phyloP scores from a whole-genome alignment of 148 eudicot genomes.

The Rhododendron mucronatum region DNA sequence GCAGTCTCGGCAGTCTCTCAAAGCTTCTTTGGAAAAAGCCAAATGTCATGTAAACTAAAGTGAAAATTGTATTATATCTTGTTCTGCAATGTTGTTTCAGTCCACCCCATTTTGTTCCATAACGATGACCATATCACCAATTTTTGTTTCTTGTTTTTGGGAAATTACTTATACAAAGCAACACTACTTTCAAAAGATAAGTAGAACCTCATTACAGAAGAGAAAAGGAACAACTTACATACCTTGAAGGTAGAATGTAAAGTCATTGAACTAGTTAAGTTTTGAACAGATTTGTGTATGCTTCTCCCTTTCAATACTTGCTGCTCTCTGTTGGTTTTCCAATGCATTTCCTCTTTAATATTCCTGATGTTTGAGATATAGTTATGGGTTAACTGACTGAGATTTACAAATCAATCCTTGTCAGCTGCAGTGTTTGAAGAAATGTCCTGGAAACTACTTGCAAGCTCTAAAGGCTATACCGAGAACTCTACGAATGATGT shows the following conservation, averaged over 20 bases:
- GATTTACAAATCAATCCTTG: conserved; percentile 5
- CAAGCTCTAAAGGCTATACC: conserved; percentile 84
- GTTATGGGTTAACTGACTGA: neutral
- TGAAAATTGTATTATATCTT: neutral
- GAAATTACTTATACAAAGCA: neutral
- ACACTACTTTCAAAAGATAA: neutral
- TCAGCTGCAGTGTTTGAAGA: conserved; percentile 81
- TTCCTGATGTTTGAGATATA: neutral
- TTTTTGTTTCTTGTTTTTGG: neutral
- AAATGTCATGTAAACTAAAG: neutral
- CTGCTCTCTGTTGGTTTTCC: neutral
- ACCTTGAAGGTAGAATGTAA: neutral
- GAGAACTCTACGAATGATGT: conserved; percentile 98
- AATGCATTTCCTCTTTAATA: neutral
- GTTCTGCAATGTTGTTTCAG: neutral
- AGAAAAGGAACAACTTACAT: too few relatives aligned
- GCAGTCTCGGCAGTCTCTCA: neutral
- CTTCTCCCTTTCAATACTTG: neutral
- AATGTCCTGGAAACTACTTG: conserved; percentile 70
- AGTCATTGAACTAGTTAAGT: neutral
- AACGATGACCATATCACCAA: neutral
- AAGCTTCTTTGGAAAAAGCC: neutral
- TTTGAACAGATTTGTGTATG: neutral
- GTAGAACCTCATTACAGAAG: neutral
- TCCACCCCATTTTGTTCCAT: neutral